Conservation (phyloP, 2,329 filamentous ascomycete species). For the Ophidiomyces ophidiicola region DNA sequence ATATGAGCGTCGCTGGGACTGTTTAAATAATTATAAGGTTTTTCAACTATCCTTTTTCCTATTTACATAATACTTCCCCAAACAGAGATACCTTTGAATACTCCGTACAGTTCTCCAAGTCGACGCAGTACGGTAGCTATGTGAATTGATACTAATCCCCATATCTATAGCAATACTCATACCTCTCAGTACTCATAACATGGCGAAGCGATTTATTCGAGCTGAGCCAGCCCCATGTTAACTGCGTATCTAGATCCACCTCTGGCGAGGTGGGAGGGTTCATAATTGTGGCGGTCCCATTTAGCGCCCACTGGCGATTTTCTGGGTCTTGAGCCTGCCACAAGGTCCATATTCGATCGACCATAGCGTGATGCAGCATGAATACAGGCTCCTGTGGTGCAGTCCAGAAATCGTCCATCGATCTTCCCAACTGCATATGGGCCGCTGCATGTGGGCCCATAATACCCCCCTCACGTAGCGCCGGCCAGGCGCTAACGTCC, state of each 20-base stretch:
- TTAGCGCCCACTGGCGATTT: conserved; percentile 2
- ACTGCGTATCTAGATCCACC: conserved; percentile 18
- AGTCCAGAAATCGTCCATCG: conserved; percentile 12
- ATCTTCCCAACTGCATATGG: conserved; percentile 12
- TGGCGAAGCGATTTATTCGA: too few relatives aligned
- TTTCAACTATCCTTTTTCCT: too few relatives aligned
- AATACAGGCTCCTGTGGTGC: conserved; percentile 16
- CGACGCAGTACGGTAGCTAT: too few relatives aligned
- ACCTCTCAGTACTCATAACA: too few relatives aligned
- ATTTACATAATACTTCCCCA: too few relatives aligned
- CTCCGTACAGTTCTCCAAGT: too few relatives aligned
- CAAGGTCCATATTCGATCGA: conserved; percentile 18
- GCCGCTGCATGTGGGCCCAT: conserved; percentile 14
- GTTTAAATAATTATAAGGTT: too few relatives aligned
- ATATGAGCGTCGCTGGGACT: too few relatives aligned
- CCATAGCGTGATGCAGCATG: conserved; percentile 17
- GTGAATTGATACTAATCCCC: too few relatives aligned
- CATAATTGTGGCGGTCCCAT: conserved; percentile 8
- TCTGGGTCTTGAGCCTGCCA: conserved; percentile 16
- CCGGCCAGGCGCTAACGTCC: conserved; percentile 3
- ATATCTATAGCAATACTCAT: too few relatives aligned
- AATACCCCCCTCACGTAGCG: not conserved
- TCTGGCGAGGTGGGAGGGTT: conserved; percentile 15
- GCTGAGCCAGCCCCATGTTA: too few relatives aligned
- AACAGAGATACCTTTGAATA: too few relatives aligned